Evolutionary conservation across 768 basidiomycete species (phyloP).

Genomic region (Termitomyces sp.): DNA sequence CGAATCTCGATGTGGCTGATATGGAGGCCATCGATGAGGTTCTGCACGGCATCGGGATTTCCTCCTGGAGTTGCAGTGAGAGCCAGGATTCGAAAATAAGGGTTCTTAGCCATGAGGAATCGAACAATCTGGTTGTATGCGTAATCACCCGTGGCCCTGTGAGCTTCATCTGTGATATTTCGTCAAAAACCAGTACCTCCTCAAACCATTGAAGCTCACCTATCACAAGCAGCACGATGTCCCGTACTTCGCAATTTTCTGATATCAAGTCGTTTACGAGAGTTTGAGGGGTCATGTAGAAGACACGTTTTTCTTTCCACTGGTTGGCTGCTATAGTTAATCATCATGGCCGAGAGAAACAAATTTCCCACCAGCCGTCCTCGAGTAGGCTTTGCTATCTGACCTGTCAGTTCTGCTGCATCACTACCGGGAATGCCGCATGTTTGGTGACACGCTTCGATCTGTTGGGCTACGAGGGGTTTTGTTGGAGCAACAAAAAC

Average conservation of each 20-base stretch:
- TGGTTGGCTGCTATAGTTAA: constrained; percentile 21
- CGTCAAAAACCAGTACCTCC: not conserved
- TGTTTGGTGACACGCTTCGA: constrained; percentile 86
- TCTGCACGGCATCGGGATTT: constrained; percentile 83
- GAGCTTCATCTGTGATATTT: constrained; percentile 75
- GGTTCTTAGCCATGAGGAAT: constrained; percentile 91
- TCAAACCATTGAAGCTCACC: constrained; percentile 41
- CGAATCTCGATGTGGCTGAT: constrained; percentile 95
- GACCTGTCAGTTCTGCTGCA: constrained; percentile 84
- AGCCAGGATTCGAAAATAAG: constrained; percentile 88
- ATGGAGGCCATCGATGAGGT: constrained; percentile 87
- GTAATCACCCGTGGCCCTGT: constrained; percentile 90
- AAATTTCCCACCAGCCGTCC: constrained; percentile 50
- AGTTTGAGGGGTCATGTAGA: constrained; percentile 97
- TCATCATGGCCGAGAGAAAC: not conserved
- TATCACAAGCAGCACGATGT: constrained; percentile 85
- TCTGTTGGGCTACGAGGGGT: constrained; percentile 93
- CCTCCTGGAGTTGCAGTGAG: constrained; percentile 94
- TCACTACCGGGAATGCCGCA: constrained; percentile 91
- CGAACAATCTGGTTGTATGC: constrained; percentile 89
- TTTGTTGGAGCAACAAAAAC: constrained; percentile 96
- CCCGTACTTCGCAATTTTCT: constrained; percentile 69
- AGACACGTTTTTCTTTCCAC: constrained; percentile 84
- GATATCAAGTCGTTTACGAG: constrained; percentile 79
- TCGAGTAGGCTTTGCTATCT: constrained; percentile 51